A percentile compares a stretch with the other conserved stretches of the same genome.
These are phyloP conservation scores for Nothophytophthora sp. DNA, from an alignment of 352 stramenopile genomes.

Conservation along the genomic window DNA sequence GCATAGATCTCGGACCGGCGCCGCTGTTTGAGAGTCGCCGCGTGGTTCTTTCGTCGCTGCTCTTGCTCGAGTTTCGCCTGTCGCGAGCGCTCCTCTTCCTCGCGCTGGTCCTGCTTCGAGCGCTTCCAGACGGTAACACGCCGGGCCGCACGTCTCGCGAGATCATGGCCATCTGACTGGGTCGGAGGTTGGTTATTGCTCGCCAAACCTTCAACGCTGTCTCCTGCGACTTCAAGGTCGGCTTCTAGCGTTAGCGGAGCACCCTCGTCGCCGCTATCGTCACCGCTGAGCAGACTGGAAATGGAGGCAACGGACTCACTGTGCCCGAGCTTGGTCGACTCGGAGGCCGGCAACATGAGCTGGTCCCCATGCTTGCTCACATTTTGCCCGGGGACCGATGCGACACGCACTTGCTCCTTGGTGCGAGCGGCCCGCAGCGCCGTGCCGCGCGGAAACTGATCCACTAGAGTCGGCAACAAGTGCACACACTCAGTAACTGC, in stretches of 20 bases:
- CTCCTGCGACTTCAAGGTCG: too few relatives aligned
- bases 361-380: too few relatives aligned
- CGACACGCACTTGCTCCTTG: neutral
- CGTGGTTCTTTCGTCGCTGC: conserved; percentile 48
- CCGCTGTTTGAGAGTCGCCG: conserved; percentile 42
- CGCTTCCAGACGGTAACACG: conserved; percentile 64
- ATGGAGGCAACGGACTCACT: neutral
- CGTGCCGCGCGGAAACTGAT: conserved; percentile 47
- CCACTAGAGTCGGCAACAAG: conserved; percentile 5
- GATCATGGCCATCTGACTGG: conserved; percentile 14
- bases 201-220: neutral
- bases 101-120: conserved; percentile 50
- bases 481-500: conserved; percentile 1
- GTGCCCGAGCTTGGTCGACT: neutral
- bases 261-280: conserved; percentile 9
- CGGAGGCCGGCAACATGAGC: too few relatives aligned
- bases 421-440: conserved; percentile 55
- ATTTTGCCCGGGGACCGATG: too few relatives aligned
- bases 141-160: conserved; percentile 44
- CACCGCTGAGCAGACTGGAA: neutral
- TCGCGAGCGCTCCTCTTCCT: conserved; percentile 42
- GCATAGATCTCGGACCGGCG: conserved; percentile 76
- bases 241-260: neutral
- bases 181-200: conserved; percentile 1
- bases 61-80: conserved; percentile 48